phyloP scores from a whole-genome alignment of 192 early-diverging fungal genomes.

The Linderina pennispora region DNA sequence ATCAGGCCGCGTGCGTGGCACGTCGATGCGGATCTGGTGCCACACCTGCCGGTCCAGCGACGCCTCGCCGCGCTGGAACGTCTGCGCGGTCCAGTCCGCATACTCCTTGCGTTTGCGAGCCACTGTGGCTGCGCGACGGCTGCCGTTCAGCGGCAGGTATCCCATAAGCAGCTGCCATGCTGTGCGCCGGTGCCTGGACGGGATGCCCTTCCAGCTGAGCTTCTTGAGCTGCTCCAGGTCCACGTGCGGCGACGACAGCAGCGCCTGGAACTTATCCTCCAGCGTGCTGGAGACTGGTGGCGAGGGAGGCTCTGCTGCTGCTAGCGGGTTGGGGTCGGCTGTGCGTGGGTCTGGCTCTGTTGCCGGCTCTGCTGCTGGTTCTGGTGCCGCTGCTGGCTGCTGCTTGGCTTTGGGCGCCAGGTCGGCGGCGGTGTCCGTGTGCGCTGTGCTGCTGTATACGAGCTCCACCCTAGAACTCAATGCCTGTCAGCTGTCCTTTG shows the following conservation, averaged over 20 bases:
- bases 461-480: too few species aligned
- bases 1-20: constrained; percentile 84
- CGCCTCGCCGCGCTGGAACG: constrained; percentile 73
- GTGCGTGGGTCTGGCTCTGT: background rate
- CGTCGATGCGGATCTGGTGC: constrained; percentile 98
- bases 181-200: constrained; percentile 72
- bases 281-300: background rate
- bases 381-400: background rate
- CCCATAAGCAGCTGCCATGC: constrained; percentile 95
- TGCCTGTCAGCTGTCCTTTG: too few species aligned
- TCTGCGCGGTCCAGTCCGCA: constrained; percentile 73
- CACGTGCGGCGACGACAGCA: constrained; percentile 56
- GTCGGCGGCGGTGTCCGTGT: background rate
- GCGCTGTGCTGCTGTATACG: background rate
- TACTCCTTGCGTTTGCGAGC: constrained; percentile 91
- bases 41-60: constrained; percentile 78
- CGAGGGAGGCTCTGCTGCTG: background rate
- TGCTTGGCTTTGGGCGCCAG: too few species aligned
- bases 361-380: background rate
- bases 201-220: constrained; percentile 93
- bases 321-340: background rate
- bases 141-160: constrained; percentile 86
- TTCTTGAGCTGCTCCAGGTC: constrained; percentile 71
- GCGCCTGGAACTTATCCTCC: constrained; percentile 48
- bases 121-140: constrained; percentile 74